These are phyloP conservation scores for Mycena latifolia DNA, from an alignment of 768 basidiomycete species.

Conservation along the genomic window DNA sequence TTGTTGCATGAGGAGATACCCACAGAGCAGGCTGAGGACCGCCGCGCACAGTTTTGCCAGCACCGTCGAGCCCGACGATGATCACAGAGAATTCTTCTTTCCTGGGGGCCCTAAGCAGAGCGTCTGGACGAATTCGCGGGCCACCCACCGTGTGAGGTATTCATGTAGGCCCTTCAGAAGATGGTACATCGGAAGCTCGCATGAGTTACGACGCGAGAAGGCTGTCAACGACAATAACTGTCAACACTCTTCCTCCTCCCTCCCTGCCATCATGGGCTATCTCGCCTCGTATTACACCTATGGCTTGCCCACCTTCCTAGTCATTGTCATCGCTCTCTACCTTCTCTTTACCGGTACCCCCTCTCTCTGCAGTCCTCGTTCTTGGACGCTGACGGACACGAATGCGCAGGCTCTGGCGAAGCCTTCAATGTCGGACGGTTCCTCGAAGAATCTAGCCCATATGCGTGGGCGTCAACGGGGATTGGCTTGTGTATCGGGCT, in stretches of 20 bases:
- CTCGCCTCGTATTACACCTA: constrained; percentile 70
- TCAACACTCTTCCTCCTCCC: constrained; percentile 37
- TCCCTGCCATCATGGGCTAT: constrained; percentile 57
- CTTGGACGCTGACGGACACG: constrained; percentile 17
- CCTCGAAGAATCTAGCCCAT: constrained; percentile 94
- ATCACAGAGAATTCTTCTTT: constrained; percentile 95
- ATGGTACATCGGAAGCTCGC: constrained; percentile 81
- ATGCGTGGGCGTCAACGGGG: constrained; percentile 91
- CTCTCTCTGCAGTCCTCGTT: constrained; percentile 34
- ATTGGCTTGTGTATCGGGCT: constrained; percentile 94
- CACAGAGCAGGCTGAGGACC: not conserved
- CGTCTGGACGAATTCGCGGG: not conserved
- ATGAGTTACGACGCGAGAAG: constrained; percentile 9
- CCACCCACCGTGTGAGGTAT: constrained; percentile 81
- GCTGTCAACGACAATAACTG: constrained; percentile 32
- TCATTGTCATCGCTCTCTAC: constrained; percentile 81
- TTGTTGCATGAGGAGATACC: constrained; percentile 13
- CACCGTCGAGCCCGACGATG: constrained; percentile 93
- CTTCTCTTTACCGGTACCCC: constrained; percentile 86
- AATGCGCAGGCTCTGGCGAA: constrained; percentile 79
- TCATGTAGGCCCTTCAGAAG: constrained; percentile 93
- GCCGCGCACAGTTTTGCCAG: constrained; percentile 84
- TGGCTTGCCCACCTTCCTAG: constrained; percentile 76
- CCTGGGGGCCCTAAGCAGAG: constrained; percentile 49
- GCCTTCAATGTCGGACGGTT: constrained; percentile 95